These are phyloP conservation scores for Somion occarium DNA, from an alignment of 1,284 basidiomycete species.

Conservation along the genomic window DNA sequence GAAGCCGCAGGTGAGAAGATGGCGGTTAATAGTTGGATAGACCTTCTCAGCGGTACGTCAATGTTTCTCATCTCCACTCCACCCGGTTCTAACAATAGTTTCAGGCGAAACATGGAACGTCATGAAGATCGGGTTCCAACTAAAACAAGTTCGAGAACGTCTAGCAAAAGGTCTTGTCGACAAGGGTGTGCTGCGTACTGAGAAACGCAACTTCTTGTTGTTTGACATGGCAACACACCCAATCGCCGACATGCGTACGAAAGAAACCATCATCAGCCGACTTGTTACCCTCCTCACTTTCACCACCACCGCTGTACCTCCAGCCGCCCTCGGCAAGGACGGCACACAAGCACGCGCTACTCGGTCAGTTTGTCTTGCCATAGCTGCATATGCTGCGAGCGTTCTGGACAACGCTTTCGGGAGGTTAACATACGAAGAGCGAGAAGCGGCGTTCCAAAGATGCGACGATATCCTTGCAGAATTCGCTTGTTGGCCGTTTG, in stretches of 20 bases:
- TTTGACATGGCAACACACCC: constrained; percentile 99
- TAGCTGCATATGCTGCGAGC: constrained; percentile 86
- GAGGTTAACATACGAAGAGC: constrained; percentile 82
- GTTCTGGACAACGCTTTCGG: constrained; percentile 94
- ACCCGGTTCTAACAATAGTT: background rate
- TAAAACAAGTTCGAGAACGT: constrained; percentile 95
- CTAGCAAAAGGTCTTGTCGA: constrained; percentile 96
- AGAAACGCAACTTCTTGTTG: constrained; percentile 95
- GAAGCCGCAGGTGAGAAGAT: constrained; percentile 61
- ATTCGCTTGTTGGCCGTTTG: constrained; percentile 89
- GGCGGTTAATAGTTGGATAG: constrained; percentile 91
- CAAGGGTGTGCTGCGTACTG: constrained; percentile 94
- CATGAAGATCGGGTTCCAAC: constrained; percentile 96
- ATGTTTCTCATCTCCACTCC: background rate
- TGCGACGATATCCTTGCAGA: constrained; percentile 91
- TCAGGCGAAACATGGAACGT: constrained; percentile 98
- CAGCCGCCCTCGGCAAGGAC: constrained; percentile 68
- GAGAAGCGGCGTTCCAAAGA: constrained; percentile 86
- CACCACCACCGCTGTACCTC: constrained; percentile 77
- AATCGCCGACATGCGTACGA: constrained; percentile 85
- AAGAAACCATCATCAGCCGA: constrained; percentile 79
- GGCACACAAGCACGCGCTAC: constrained; percentile 75
- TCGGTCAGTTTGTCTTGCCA: constrained; percentile 82
- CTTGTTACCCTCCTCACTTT: constrained; percentile 76
- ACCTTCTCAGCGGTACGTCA: constrained; percentile 77